Base-by-base conservation (phyloP, 2,329 filamentous ascomycete species). In the Xylaria sp. region DNA sequence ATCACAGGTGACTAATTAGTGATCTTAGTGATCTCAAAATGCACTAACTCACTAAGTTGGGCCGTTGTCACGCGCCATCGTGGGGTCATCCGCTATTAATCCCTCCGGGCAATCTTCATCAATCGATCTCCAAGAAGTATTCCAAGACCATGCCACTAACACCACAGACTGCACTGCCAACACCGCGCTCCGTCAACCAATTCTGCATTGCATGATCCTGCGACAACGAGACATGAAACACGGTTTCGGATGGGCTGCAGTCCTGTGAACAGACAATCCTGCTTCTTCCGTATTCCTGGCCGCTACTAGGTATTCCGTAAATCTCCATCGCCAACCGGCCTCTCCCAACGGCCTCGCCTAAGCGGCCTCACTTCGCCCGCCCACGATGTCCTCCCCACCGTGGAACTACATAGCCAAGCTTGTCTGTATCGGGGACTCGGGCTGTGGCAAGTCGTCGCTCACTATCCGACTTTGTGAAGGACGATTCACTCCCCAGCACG, bases 401-500 rank as follows among this genome's bases (percentile, higher is more conserved):
- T 97, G 93, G 93, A 92, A 97, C 79, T 97, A 95, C 80, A 99
- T 97, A 73, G 92, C 93, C 75, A 99, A 99, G 78, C 90, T 99
- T 70, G 93, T 97, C 72, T 96, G 91, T 79, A 92, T 99, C 71
- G 94, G 94, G 75, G 94, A 97, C 79, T 94, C 90, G 51, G 94
- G 92, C 73, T 96, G 91, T 73, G 94, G 94, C 71, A 99, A 99
- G 81, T 96, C 91, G 63, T 85, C 91, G 76, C 85, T 97, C 68
- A 96, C 92, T 59, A 92, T 97, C 73, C 91, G 93, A 65, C 90
- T 97, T 65, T 97, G 93, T 79, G 93, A 97, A 82, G 92, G 92
- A 69, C 91, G 93, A 74, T 97, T 97, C 80, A 91, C 90, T 58
- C 85, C 90, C 57, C 90, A 94, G 73, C 93, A 97, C 82, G 92